Conservation (phyloP, 768 basidiomycete genomes). For the Pisolithus marmoratus region DNA sequence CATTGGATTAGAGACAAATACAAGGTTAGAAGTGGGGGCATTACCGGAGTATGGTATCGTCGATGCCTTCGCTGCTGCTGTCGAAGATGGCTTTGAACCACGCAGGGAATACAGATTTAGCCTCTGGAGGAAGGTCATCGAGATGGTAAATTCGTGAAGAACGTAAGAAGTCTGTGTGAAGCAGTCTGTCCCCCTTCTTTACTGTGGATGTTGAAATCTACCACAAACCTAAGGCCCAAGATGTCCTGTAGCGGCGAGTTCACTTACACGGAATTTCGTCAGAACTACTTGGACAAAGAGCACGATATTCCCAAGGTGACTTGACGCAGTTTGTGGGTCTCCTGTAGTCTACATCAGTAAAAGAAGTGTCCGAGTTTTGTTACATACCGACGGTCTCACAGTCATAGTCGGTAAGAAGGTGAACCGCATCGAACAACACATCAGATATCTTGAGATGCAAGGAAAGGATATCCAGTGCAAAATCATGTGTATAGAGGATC, state of each 20-base stretch:
- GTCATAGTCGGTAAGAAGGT: slow-evolving; percentile 66
- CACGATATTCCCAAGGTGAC: slow-evolving; percentile 74
- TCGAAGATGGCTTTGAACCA: slow-evolving; percentile 83
- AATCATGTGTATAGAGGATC: slow-evolving; percentile 52
- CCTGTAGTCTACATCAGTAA: slow-evolving; percentile 35
- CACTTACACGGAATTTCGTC: slow-evolving; percentile 57
- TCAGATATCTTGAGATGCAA: slow-evolving; percentile 61
- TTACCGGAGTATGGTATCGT: slow-evolving; percentile 69
- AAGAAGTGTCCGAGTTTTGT: neutral
- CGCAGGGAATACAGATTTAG: slow-evolving; percentile 38
- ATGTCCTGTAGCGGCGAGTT: neutral
- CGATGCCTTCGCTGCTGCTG: slow-evolving; percentile 72
- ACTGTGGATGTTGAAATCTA: slow-evolving; percentile 50
- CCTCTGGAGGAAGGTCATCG: slow-evolving; percentile 39
- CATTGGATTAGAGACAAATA: neutral
- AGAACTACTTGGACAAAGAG: slow-evolving; percentile 64
- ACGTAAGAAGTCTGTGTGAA: slow-evolving; percentile 48
- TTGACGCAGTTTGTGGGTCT: slow-evolving; percentile 78
- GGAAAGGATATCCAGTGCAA: slow-evolving; percentile 61
- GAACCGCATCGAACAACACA: slow-evolving; percentile 56
- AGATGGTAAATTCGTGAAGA: slow-evolving; percentile 39
- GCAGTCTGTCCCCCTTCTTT: slow-evolving; percentile 38
- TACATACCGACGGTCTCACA: slow-evolving; percentile 74
- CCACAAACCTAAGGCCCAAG: slow-evolving; percentile 5
- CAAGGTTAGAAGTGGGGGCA: neutral